Evolutionary conservation across 2,329 filamentous ascomycete species (phyloP).

Genomic region (Verticillium longisporum): DNA sequence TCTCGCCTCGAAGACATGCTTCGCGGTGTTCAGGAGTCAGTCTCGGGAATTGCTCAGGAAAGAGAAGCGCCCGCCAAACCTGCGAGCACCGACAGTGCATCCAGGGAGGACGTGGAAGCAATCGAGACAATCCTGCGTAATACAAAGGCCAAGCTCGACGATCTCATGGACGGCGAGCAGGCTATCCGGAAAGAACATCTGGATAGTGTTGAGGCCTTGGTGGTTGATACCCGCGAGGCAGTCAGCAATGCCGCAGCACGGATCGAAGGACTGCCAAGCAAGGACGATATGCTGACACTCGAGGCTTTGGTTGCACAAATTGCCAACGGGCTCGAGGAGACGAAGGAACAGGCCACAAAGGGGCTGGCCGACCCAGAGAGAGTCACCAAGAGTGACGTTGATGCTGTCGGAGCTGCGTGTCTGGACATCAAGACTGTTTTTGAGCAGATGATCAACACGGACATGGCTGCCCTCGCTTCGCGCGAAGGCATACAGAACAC

Average conservation of each 20-base stretch:
- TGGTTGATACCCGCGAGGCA: slow-evolving; percentile 69
- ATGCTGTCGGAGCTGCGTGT: slow-evolving; percentile 72
- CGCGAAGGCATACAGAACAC: slow-evolving; percentile 71
- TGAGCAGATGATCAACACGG: slow-evolving; percentile 64
- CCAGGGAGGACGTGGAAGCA: slow-evolving; percentile 79
- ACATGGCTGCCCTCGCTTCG: slow-evolving; percentile 63
- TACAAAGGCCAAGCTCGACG: slow-evolving; percentile 81
- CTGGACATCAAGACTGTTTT: slow-evolving; percentile 79
- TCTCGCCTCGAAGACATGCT: slow-evolving; percentile 45
- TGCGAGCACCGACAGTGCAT: slow-evolving; percentile 42
- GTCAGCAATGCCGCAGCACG: slow-evolving; percentile 60
- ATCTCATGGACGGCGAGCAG: slow-evolving; percentile 66
- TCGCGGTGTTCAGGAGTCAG: slow-evolving; percentile 37
- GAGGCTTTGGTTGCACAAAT: slow-evolving; percentile 76
- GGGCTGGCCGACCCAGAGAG: slow-evolving; percentile 52
- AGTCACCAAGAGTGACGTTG: slow-evolving; percentile 75
- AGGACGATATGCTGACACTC: slow-evolving; percentile 70
- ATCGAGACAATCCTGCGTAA: slow-evolving; percentile 88
- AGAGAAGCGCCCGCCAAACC: slow-evolving; percentile 11
- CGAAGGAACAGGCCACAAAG: slow-evolving; percentile 50
- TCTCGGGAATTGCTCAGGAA: slow-evolving; percentile 21
- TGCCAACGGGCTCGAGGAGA: slow-evolving; percentile 67
- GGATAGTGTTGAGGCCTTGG: slow-evolving; percentile 56
- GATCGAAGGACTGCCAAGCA: slow-evolving; percentile 64
- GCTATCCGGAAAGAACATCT: slow-evolving; percentile 60